These are phyloP conservation scores for Boletus subparvulus DNA, from an alignment of 768 basidiomycete genomes.

Conservation along the genomic window DNA sequence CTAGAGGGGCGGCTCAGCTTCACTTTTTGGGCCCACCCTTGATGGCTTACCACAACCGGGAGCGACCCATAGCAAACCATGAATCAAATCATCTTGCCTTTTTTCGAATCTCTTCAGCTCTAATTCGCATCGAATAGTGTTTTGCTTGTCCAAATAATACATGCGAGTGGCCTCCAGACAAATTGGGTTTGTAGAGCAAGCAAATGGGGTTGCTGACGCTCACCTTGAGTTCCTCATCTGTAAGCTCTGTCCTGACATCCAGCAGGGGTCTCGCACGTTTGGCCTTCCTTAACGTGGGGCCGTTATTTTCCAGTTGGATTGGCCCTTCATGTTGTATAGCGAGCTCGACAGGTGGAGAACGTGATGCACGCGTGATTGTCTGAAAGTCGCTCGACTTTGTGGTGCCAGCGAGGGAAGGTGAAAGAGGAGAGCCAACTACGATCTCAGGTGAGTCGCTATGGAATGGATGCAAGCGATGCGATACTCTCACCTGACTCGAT, in stretches of 20 bases:
- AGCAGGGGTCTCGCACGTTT: slow-evolving; percentile 57
- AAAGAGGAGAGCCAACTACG: slow-evolving; percentile 5
- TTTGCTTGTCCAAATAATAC: slow-evolving; percentile 67
- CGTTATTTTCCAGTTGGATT: not conserved
- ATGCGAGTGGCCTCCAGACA: slow-evolving; percentile 53
- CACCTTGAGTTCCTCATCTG: slow-evolving; percentile 80
- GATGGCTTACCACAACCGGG: slow-evolving; percentile 58
- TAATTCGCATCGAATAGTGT: slow-evolving; percentile 48
- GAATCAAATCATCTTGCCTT: slow-evolving; percentile 50
- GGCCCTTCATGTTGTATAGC: not conserved
- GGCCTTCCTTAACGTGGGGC: slow-evolving; percentile 36
- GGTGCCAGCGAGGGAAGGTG: slow-evolving; percentile 1
- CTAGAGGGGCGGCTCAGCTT: slow-evolving; percentile 35
- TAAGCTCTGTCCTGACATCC: slow-evolving; percentile 75
- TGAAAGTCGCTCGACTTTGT: slow-evolving; percentile 8
- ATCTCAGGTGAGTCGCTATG: not conserved
- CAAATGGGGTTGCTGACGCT: slow-evolving; percentile 1
- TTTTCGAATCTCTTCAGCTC: slow-evolving; percentile 56
- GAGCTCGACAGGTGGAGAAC: slow-evolving; percentile 3
- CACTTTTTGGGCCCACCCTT: not conserved
- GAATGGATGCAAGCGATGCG: not conserved
- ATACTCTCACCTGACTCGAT: slow-evolving; percentile 8
- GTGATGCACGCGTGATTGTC: not conserved
- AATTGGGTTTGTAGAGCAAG: not conserved
- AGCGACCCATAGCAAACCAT: slow-evolving; percentile 65